phyloP scores from a whole-genome alignment of 202 grass and related monocot genomes.

The Setaria viridis region DNA sequence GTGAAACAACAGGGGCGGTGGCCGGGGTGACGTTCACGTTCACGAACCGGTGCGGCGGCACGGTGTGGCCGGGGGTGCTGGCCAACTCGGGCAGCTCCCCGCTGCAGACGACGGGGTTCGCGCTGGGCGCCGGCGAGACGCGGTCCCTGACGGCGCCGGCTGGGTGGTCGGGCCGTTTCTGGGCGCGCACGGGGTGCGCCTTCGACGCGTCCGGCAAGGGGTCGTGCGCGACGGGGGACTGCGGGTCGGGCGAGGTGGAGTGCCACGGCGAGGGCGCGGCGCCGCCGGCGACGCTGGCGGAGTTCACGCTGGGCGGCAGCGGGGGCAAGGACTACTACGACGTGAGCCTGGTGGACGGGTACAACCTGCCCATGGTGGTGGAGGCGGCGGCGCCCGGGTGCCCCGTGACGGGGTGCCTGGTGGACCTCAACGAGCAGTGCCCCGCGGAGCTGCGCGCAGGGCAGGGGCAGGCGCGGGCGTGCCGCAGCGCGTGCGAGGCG shows the following conservation, averaged over 20 bases:
- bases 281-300: conserved; percentile 81
- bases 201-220: conserved; percentile 69
- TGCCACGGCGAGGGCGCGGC: conserved; percentile 74
- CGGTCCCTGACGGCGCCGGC: conserved; percentile 64
- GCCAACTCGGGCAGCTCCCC: conserved; percentile 82
- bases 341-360: conserved; percentile 94
- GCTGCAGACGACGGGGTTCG: conserved; percentile 80
- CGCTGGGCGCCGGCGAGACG: conserved; percentile 63
- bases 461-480: conserved; percentile 40
- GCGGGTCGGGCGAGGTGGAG: conserved; percentile 79
- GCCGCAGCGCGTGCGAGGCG: conserved; percentile 95
- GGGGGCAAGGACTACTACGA: conserved; percentile 82
- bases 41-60: conserved; percentile 81
- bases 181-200: conserved; percentile 86
- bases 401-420: conserved; percentile 69
- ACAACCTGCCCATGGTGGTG: conserved; percentile 72
- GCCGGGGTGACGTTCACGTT: conserved; percentile 78
- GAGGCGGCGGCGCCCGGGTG: conserved; percentile 61
- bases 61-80: conserved; percentile 90
- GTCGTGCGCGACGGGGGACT: conserved; percentile 88
- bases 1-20: conserved; percentile 39
- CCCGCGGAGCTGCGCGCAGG: conserved; percentile 69
- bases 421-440: conserved; percentile 73
- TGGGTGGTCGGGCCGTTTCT: conserved; percentile 90
- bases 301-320: conserved; percentile 75